Evolutionary conservation across 257 asterid species (phyloP).

Genomic region (Nicotiana attenuata): DNA sequence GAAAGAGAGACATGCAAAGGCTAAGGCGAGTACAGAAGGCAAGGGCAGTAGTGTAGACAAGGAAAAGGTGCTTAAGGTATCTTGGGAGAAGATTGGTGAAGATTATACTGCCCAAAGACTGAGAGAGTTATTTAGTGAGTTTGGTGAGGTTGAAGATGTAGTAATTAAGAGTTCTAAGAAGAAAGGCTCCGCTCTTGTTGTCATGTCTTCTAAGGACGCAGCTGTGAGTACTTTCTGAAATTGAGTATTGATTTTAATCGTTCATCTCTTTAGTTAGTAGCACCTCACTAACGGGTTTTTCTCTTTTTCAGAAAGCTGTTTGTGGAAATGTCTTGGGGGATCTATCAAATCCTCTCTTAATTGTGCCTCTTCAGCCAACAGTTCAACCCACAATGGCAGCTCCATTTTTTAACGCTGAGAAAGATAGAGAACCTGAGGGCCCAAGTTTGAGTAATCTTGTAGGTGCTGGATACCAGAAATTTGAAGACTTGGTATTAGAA

Average conservation of each 20-base stretch:
- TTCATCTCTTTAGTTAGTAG: not conserved
- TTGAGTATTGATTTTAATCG: not conserved
- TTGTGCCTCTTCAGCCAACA: conserved; percentile 53
- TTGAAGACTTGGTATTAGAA: conserved; percentile 72
- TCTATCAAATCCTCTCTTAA: conserved; percentile 76
- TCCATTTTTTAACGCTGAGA: conserved; percentile 23
- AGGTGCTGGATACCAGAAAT: conserved; percentile 63
- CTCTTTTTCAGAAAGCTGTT: conserved; percentile 42
- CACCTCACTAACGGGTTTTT: conserved; percentile 2
- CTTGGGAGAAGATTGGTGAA: conserved; percentile 80
- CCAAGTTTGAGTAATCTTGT: conserved; percentile 46
- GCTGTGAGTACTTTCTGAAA: conserved; percentile 40
- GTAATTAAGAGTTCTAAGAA: conserved; percentile 66
- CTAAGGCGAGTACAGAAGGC: conserved; percentile 21
- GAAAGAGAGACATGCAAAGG: conserved; percentile 25
- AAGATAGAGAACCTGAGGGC: conserved; percentile 30
- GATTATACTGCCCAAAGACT: conserved; percentile 63
- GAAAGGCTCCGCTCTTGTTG: conserved; percentile 85
- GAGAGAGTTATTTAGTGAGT: conserved; percentile 51
- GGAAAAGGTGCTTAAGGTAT: conserved; percentile 73
- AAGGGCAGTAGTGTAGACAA: conserved; percentile 44
- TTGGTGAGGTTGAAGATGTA: conserved; percentile 84
- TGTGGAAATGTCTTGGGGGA: conserved; percentile 60
- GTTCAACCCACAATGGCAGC: conserved; percentile 48
- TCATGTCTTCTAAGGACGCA: conserved; percentile 71